phyloP scores from a whole-genome alignment of 2,329 filamentous ascomycete species.

The Fusarium equiseti region DNA sequence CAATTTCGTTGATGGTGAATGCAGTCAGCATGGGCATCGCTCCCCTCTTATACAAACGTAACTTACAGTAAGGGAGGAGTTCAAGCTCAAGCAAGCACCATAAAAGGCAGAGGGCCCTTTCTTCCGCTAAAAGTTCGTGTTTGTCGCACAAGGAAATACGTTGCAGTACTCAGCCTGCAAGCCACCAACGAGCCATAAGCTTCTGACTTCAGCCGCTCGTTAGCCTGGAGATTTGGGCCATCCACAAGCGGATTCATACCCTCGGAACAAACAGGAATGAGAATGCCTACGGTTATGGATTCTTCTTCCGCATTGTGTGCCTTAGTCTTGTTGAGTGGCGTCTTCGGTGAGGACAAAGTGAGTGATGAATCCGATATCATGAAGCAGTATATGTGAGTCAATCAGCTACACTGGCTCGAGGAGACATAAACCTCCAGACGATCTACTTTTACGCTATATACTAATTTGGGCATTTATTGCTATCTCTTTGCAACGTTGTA shows the following conservation, averaged over 20 bases:
- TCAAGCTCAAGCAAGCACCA: neutral
- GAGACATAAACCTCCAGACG: neutral
- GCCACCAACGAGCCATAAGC: constrained; percentile 25
- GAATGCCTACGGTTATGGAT: neutral
- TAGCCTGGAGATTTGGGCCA: constrained; percentile 1
- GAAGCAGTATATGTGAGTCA: neutral
- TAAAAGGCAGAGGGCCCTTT: neutral
- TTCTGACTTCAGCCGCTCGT: constrained; percentile 27
- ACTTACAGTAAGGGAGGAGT: neutral
- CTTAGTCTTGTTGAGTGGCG: neutral
- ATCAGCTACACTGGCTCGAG: neutral
- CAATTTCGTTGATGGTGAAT: neutral
- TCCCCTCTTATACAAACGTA: constrained; percentile 19
- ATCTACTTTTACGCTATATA: neutral
- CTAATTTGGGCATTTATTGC: neutral
- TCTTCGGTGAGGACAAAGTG: neutral
- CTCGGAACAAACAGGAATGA: constrained; percentile 22
- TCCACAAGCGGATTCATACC: neutral
- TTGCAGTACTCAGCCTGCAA: constrained; percentile 21
- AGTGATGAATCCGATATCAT: neutral
- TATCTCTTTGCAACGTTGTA: constrained; percentile 5
- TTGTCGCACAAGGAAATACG: constrained; percentile 12
- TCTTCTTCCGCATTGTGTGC: neutral
- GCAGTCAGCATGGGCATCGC: neutral
- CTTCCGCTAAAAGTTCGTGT: constrained; percentile 3